Evolutionary conservation across 192 early-diverging fungal genomes (phyloP), one percentile per base, ranked within the genome.

Genomic region (Fimicolochytrium jonesii): DNA sequence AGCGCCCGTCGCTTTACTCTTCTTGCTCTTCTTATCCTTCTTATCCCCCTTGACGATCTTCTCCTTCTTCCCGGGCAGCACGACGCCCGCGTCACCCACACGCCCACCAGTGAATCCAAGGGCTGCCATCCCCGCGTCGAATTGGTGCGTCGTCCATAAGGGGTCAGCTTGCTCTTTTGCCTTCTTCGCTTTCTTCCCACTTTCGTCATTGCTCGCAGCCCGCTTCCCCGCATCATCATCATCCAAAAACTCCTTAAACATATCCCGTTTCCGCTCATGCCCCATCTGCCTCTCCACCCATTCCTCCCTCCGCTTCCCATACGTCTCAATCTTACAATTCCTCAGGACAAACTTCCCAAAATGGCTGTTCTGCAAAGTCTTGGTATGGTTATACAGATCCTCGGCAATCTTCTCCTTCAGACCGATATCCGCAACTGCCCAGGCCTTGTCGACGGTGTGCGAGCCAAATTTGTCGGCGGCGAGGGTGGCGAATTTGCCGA

Each of bases 201-300:
- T 56, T 9, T 22, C 41, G 26, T 36, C 30, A 54, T 20, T 50
- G 15, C 10, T 36, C 5, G 15, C 31, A 5, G 15, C 30, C 13
- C 34, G 9, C 2, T 26, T 20, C 45, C 25, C 35, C 41, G 18
- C 58, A 22, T 67, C 67, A 7, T 70, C 64, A 61, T 84, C 81
- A 10, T 68, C 87, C 18, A 90, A 59, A 65, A 92, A 82, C 57
- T 90, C 91, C 64, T 82, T 83, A 61, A 93, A 91, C 87, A 93
- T 86, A 13, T 81, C 84, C 69, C 77, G 74, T 66, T 87, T 86
- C 59, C 84, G 79, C 51, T 91, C 87, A 32, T 82, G 66, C 10
- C 87, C 88, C 72, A 81, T 79, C 70, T 90, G 80, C 56, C 77
- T 74, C 71, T 85, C 83, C 2, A 80, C 76, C 92, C 92, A 94